Evolutionary conservation across 768 basidiomycete species (phyloP).

Genomic region (Dictyophora rubrovolvata): DNA sequence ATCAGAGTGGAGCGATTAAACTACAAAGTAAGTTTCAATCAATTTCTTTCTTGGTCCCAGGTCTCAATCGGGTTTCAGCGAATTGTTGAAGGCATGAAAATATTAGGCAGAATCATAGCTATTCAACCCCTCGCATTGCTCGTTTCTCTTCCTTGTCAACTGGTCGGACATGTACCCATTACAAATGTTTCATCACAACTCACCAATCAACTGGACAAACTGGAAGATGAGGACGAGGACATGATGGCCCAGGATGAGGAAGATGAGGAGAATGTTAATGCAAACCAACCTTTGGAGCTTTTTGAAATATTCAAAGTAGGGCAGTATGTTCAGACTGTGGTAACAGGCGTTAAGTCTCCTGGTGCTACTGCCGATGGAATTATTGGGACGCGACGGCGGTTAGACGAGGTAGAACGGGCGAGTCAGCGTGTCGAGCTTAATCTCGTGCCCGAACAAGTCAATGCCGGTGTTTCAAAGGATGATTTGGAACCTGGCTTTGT

Average conservation of each 20-base stretch:
- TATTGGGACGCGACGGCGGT: conserved; percentile 46
- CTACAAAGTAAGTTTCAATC: conserved; percentile 57
- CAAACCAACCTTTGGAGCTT: conserved; percentile 46
- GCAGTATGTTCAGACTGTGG: conserved; percentile 74
- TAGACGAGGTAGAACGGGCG: conserved; percentile 56
- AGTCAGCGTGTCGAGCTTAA: conserved; percentile 79
- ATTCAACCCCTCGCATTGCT: conserved; percentile 84
- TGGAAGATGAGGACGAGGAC: conserved; percentile 31
- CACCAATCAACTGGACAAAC: conserved; percentile 58
- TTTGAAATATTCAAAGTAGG: conserved; percentile 70
- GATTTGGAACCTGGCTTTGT: conserved; percentile 74
- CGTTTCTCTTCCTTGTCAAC: conserved; percentile 91
- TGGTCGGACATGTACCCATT: conserved; percentile 88
- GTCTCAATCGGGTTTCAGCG: conserved; percentile 37
- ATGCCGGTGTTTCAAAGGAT: conserved; percentile 63
- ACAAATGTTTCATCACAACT: conserved; percentile 80
- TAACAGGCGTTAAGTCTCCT: conserved; percentile 56
- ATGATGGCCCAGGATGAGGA: conserved; percentile 36
- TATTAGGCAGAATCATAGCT: conserved; percentile 78
- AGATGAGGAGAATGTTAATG: conserved; percentile 35
- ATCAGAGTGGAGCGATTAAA: conserved; percentile 85
- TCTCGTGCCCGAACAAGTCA: conserved; percentile 75
- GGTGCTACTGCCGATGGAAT: conserved; percentile 44
- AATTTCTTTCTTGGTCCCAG: background rate
- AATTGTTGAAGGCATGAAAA: conserved; percentile 71